phyloP scores from a whole-genome alignment of 225 moss, liverwort and hornwort genomes.

The Antitrichia curtipendula region DNA sequence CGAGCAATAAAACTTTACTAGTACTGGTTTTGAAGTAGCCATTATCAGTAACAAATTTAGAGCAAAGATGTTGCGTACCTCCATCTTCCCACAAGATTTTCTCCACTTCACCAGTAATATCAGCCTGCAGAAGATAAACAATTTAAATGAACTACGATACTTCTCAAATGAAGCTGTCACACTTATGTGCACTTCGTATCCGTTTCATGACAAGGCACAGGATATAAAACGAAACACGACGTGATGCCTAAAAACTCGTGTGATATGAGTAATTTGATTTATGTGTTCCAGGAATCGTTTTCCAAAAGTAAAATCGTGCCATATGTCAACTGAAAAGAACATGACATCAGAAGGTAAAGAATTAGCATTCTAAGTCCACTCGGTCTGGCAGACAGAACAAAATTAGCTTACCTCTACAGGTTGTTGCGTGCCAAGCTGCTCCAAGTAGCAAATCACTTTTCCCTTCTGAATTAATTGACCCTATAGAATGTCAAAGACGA shows the following conservation, averaged over 20 bases:
- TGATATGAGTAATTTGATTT: neutral
- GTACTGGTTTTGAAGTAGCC: neutral
- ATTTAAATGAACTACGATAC: neutral
- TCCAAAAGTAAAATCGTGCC: too few species aligned
- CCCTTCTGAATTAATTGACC: slow-evolving; percentile 91
- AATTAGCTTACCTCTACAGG: slow-evolving; percentile 67
- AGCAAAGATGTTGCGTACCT: slow-evolving; percentile 11
- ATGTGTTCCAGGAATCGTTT: neutral
- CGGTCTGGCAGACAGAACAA: neutral
- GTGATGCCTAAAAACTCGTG: neutral
- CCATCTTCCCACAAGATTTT: slow-evolving; percentile 54
- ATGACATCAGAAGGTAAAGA: neutral
- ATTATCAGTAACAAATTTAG: neutral
- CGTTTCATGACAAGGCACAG: neutral
- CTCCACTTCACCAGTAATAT: slow-evolving; percentile 50
- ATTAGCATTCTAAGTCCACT: neutral
- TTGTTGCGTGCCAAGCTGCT: slow-evolving; percentile 99
- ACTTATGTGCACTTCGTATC: neutral
- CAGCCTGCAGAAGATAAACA: slow-evolving; percentile 18
- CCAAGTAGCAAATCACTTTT: slow-evolving; percentile 96
- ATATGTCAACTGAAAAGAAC: neutral
- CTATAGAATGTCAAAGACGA: slow-evolving; percentile 5
- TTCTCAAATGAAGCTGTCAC: neutral
- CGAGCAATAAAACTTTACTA: neutral
- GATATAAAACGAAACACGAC: neutral